Evolutionary conservation across 371 early-diverging fungal species (phyloP).

Genomic region (Saksenaea vasiformis): DNA sequence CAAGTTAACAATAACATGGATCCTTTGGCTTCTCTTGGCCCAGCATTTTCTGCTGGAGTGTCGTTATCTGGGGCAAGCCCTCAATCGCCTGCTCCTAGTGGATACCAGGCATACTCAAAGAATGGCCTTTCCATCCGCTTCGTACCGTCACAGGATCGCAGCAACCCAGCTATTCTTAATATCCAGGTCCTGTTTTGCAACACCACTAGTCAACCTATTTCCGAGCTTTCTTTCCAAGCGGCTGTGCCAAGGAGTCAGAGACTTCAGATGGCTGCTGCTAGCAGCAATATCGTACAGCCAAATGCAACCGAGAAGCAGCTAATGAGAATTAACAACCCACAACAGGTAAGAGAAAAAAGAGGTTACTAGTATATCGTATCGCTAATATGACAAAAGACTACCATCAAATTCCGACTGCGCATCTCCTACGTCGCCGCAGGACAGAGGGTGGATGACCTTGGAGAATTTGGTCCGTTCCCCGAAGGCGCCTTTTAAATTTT

Average conservation of each 20-base stretch:
- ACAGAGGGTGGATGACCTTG: slow-evolving; percentile 72
- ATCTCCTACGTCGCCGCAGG: slow-evolving; percentile 62
- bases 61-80: slow-evolving; percentile 22
- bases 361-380: not conserved
- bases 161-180: slow-evolving; percentile 60
- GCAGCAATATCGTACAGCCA: slow-evolving; percentile 58
- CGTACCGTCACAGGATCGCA: slow-evolving; percentile 62
- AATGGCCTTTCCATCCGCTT: slow-evolving; percentile 75
- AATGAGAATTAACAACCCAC: slow-evolving; percentile 86
- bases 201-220: slow-evolving; percentile 52
- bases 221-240: slow-evolving; percentile 81
- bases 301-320: slow-evolving; percentile 72
- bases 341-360: slow-evolving; percentile 55
- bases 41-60: slow-evolving; percentile 3
- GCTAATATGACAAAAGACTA: slow-evolving; percentile 44
- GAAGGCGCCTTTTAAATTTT: slow-evolving; percentile 47
- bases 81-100: slow-evolving; percentile 9
- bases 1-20: slow-evolving; percentile 3
- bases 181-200: slow-evolving; percentile 75
- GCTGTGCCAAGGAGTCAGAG: slow-evolving; percentile 91
- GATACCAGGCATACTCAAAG: slow-evolving; percentile 74
- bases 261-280: slow-evolving; percentile 83
- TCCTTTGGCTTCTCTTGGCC: slow-evolving; percentile 21
- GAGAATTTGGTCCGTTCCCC: slow-evolving; percentile 80
- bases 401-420: slow-evolving; percentile 77